Evolutionary conservation across 2,329 filamentous ascomycete genomes (phyloP).

Genomic region (Colletotrichum horii): DNA sequence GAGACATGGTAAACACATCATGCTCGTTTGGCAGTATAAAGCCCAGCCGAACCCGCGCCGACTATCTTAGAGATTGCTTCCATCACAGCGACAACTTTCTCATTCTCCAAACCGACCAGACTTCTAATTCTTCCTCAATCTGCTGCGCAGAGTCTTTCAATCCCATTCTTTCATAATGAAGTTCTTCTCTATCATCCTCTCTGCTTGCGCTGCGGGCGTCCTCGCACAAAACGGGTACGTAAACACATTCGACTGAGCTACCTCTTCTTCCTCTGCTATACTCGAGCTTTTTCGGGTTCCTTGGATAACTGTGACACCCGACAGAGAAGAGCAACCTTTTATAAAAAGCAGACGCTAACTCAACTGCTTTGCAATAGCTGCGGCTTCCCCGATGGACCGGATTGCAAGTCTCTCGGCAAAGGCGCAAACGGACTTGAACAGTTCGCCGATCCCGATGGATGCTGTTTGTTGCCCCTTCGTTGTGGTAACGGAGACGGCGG

Average conservation of each 20-base stretch:
- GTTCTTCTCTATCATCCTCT: not conserved
- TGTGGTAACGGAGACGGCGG: slow-evolving; percentile 2
- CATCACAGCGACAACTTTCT: not conserved
- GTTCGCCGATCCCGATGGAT: not conserved
- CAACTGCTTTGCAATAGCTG: not conserved
- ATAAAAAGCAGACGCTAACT: not conserved
- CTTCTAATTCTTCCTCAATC: not conserved
- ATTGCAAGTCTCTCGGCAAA: not conserved
- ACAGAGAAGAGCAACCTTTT: not conserved
- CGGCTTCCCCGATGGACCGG: not conserved
- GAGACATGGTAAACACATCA: not conserved
- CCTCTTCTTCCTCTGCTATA: not conserved
- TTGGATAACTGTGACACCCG: not conserved
- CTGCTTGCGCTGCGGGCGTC: not conserved
- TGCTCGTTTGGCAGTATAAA: not conserved
- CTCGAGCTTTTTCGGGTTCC: not conserved
- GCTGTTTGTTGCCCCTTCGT: not conserved
- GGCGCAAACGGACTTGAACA: not conserved
- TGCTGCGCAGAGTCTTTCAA: not conserved
- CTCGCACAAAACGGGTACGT: not conserved
- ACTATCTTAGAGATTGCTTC: fast-evolving
- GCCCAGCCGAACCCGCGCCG: not conserved
- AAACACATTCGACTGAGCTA: not conserved
- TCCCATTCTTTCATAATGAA: not conserved
- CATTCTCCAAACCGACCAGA: not conserved